phyloP scores from a whole-genome alignment of 352 stramenopile genomes.

The Pythium rishiriense region DNA sequence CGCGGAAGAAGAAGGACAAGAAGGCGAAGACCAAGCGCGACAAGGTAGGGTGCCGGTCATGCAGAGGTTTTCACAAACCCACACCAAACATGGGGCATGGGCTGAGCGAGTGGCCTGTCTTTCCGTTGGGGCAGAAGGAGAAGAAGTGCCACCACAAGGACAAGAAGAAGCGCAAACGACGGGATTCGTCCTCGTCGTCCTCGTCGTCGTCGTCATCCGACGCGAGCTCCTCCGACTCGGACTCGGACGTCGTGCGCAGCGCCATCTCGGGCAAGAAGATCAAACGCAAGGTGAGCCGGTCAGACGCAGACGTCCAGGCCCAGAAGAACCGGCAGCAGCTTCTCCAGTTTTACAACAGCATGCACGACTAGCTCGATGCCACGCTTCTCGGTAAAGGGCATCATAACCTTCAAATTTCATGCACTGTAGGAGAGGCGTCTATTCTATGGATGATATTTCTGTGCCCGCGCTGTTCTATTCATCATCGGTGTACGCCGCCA shows the following conservation, averaged over 20 bases:
- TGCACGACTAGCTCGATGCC: conserved; percentile 59
- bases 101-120: neutral
- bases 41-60: conserved; percentile 17
- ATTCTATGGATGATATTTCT: neutral
- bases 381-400: too few relatives aligned
- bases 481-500: conserved; percentile 38
- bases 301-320: conserved; percentile 56
- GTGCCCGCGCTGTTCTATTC: conserved; percentile 1
- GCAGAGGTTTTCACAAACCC: too few relatives aligned
- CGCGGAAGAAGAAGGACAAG: conserved; percentile 42
- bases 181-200: neutral
- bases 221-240: conserved; percentile 34
- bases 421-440: neutral
- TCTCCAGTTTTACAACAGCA: conserved; percentile 87
- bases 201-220: conserved; percentile 9
- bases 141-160: conserved; percentile 26
- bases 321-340: conserved; percentile 78
- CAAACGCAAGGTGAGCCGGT: conserved; percentile 71
- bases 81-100: too few relatives aligned
- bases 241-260: conserved; percentile 71
- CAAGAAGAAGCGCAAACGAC: conserved; percentile 27
- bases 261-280: conserved; percentile 88
- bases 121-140: conserved; percentile 11
- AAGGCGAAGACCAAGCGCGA: conserved; percentile 40
- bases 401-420: too few relatives aligned